Evolutionary conservation across 208 protist genomes (phyloP).

Genomic region (Phytomonas sp.): DNA sequence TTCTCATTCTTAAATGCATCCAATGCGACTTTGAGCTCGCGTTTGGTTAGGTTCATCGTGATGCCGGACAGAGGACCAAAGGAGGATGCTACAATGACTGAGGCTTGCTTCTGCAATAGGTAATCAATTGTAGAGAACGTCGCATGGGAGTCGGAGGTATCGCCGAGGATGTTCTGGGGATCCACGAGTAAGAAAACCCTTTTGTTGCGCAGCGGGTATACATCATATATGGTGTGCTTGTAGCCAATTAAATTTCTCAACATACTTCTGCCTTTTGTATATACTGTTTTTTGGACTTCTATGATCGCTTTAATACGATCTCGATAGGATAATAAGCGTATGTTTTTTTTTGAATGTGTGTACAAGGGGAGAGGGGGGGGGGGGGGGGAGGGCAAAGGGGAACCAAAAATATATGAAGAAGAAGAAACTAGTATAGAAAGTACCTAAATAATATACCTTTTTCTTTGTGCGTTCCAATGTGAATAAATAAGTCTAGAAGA

Average conservation of each 20-base stretch:
- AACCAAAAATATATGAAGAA: constrained; percentile 4
- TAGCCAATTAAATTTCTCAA: constrained; percentile 28
- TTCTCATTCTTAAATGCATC: constrained; percentile 55
- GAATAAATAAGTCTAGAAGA: neutral
- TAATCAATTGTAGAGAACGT: constrained; percentile 57
- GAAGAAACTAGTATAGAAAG: constrained; percentile 6
- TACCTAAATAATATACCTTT: neutral
- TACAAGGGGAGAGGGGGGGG: too few relatives aligned
- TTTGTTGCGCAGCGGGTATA: constrained; percentile 68
- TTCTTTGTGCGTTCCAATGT: neutral
- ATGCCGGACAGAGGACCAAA: constrained; percentile 47
- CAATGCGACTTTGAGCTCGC: constrained; percentile 38
- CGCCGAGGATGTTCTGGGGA: constrained; percentile 49
- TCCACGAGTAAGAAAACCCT: constrained; percentile 57
- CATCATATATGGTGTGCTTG: constrained; percentile 63
- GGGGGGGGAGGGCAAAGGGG: neutral
- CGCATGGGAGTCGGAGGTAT: constrained; percentile 36
- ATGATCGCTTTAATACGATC: neutral
- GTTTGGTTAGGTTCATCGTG: constrained; percentile 29
- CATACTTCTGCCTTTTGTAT: constrained; percentile 6
- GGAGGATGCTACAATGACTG: constrained; percentile 49
- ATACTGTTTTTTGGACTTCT: neutral
- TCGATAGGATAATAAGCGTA: neutral
- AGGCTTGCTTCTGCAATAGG: constrained; percentile 39
- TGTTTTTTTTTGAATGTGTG: neutral